Conservation (phyloP, 2,329 filamentous ascomycete species). For the Diplocarpon rosae region DNA sequence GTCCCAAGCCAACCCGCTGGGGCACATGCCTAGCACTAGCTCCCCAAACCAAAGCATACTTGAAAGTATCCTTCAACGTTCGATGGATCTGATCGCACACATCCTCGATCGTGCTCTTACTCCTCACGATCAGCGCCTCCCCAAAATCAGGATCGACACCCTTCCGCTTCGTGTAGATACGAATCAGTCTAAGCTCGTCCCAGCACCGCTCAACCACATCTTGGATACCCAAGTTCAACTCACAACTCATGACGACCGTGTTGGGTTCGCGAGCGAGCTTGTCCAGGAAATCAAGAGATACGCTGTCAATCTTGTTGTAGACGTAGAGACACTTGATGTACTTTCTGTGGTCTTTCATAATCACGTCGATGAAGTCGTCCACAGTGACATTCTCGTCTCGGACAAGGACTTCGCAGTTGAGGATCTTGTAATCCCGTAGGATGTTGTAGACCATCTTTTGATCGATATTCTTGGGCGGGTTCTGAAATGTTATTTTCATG, state of each 20-base stretch:
- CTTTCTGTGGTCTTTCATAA: slow-evolving; percentile 98
- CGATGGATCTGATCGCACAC: slow-evolving; percentile 94
- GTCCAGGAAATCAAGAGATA: slow-evolving; percentile 88
- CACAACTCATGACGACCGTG: slow-evolving; percentile 95
- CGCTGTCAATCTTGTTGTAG: slow-evolving; percentile 98
- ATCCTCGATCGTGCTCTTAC: slow-evolving; percentile 83
- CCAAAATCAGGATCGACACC: slow-evolving; percentile 78
- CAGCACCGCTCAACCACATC: slow-evolving; percentile 94
- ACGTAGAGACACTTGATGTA: slow-evolving; percentile 94
- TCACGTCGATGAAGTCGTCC: slow-evolving; percentile 97
- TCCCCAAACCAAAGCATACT: slow-evolving; percentile 96
- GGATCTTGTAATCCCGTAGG: slow-evolving; percentile 93
- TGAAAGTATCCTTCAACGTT: slow-evolving; percentile 94
- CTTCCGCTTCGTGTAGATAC: slow-evolving; percentile 95
- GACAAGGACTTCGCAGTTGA: slow-evolving; percentile 93
- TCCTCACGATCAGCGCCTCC: slow-evolving; percentile 87
- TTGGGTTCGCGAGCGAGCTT: slow-evolving; percentile 83
- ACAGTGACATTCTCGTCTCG: slow-evolving; percentile 93
- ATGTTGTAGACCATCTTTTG: slow-evolving; percentile 99
- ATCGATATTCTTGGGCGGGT: slow-evolving; percentile 80
- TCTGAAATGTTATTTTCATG: slow-evolving; percentile 96
- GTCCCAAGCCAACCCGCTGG: slow-evolving; percentile 78
- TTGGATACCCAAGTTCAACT: slow-evolving; percentile 82
- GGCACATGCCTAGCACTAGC: slow-evolving; percentile 91
- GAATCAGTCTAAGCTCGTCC: slow-evolving; percentile 81